Percentiles rank a stretch among this genome's conserved stretches.
Conservation (phyloP, 2,329 filamentous ascomycete species). For the Teratosphaeria viscida region DNA sequence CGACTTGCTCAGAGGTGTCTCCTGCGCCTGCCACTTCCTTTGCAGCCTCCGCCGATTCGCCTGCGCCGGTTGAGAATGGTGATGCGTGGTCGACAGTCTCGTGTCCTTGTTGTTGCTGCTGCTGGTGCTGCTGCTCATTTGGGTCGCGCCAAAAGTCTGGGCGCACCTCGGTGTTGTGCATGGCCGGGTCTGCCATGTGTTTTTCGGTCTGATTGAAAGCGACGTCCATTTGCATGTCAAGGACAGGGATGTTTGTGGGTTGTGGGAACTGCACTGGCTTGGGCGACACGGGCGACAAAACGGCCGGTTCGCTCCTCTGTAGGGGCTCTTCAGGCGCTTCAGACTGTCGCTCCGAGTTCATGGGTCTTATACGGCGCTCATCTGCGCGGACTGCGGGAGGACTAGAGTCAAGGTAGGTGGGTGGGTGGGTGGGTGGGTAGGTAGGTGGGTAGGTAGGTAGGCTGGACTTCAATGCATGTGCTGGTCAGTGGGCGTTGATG, state of each 20-base stretch:
- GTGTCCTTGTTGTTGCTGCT: neutral
- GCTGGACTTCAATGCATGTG: conserved; percentile 1
- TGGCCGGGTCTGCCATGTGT: conserved; percentile 35
- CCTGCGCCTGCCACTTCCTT: conserved; percentile 3
- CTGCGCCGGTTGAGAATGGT: conserved; percentile 14
- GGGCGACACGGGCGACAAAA: conserved; percentile 58
- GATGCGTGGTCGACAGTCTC: conserved; percentile 3
- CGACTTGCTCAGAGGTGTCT: neutral
- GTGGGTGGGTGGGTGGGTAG: no score
- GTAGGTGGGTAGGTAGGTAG: neutral
- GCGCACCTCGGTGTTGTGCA: conserved; percentile 24
- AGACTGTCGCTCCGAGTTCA: conserved; percentile 15
- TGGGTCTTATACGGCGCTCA: conserved; percentile 13
- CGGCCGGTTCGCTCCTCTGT: conserved; percentile 48
- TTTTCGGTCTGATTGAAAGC: conserved; percentile 57
- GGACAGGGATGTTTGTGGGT: conserved; percentile 57
- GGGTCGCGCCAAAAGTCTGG: conserved; percentile 24
- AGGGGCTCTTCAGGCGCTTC: conserved; percentile 45
- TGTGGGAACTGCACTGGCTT: conserved; percentile 58
- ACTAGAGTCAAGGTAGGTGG: neutral
- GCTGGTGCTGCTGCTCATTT: conserved; percentile 12
- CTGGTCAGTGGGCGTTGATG: conserved; percentile 2
- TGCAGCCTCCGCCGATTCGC: conserved; percentile 1
- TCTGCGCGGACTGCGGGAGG: conserved; percentile 8
- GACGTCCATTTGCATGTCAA: conserved; percentile 63